Base-by-base conservation (phyloP, 495 filamentous ascomycete genomes). In the Apiosordaria backusii region DNA sequence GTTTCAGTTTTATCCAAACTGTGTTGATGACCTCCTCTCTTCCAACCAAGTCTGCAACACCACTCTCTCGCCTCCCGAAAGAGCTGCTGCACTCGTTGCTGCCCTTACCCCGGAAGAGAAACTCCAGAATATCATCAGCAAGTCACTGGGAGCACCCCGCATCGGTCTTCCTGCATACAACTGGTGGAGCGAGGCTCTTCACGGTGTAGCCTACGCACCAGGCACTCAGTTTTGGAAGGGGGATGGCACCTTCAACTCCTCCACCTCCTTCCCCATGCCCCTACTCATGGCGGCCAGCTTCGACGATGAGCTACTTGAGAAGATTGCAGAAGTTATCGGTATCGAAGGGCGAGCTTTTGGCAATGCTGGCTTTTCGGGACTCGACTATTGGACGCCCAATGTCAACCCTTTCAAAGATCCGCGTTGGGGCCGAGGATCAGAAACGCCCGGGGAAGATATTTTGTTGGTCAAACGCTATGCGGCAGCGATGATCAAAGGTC, bases 341-440 rank as follows among this genome's bases (percentile, higher is more conserved):
- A 90, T 82, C 6, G 87, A 92, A 72, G 86, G 83, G 9, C 79
- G 89, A n/a, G 88, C 88, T 2, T 90, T 87, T 70, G 87, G 79
- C 72, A 92, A 92, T 65, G 81, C 65, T 18, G 84, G 83, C 19
- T 75, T 80, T 21, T 81, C 80, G 50, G 85, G 86, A 0, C 72
- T 90, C 4, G 85, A 90, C 70, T 85, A 79, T 62, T 92, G 87
- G 77, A 84, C 88, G 0, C 88, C 88, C 1, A 88, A 90, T 68
- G 88, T 90, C 75, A 91, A 91, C 71, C 80, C 84, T 1, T 90
- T 88, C 78, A 74, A 73, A 40, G 79, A 82, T 53, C 82, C 82
- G 4, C 72, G 78, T 61, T 80, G 81, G 78, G 81, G 81, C 1
- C 67, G 80, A 3, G 74, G 72, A 10, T 61, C 63, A 21, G 74